Evolutionary conservation across 2,329 filamentous ascomycete species (phyloP), one percentile per base, ranked within the genome.

Genomic region (Scortechinia acanthostroma): DNA sequence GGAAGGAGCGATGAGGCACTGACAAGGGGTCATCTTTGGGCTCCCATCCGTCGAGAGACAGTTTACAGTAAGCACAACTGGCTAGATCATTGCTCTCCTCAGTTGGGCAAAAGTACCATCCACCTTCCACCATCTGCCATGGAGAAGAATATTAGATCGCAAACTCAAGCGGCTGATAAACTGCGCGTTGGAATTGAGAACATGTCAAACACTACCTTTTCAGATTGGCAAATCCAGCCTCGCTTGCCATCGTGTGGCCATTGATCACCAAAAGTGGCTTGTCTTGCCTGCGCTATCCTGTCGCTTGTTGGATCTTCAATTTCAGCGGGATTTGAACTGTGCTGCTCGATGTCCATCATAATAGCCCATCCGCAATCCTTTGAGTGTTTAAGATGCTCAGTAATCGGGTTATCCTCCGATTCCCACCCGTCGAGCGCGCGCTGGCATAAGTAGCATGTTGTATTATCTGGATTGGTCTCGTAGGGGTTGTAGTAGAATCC

Each of bases 301-400:
- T 40, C 35, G 35, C 35, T 40, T 40, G 35, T 40, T 19, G 35
- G 35, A 17, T 40, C 35, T 40, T 40, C 35, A 40, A 40, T 40
- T 19, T 10, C 17, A 19, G 35, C 35, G 17, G 35, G 35, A 17
- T 40, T 40, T 19, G 35, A 40, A 19, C 35, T 40, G 17, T 40
- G 10, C 35, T 19, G 35, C 35, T 40, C 10, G 17, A 40, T 40
- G 20, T 40, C 17, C 6, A 10, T 19, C 10, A 40, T 40, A 19
- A 40, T 40, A 6, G 35, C 35, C 35, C 35, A 40, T 10, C 35
- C 35, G 20, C 35, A 40, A 19, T 40, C 17, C 20, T 10, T 13
- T 17, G 35, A 40, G 20, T 10, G 35, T 40, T 10, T 40, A 13
- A 40, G 35, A 17, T 40, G 35, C 20, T 40, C 35, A 6, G 10